phyloP scores from a whole-genome alignment of 805 yeast genomes.

The Starmera quercuum region DNA sequence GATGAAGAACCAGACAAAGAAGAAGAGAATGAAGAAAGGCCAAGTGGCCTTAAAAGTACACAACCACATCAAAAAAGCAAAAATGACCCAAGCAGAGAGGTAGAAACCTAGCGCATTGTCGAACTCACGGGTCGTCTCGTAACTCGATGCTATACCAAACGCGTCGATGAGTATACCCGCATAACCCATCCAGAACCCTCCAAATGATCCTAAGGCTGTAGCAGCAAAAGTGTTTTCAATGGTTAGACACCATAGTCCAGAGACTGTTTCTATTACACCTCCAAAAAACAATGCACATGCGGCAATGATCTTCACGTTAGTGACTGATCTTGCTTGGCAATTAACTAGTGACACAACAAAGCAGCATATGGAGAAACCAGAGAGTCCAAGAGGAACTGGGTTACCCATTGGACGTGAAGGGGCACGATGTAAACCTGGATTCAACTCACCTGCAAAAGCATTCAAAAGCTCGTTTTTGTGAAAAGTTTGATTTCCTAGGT shows the following conservation, averaged over 20 bases:
- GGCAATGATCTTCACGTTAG: conserved; percentile 51
- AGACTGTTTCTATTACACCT: conserved; percentile 61
- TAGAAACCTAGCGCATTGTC: conserved; percentile 50
- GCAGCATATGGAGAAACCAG: conserved; percentile 51
- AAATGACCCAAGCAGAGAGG: conserved; percentile 56
- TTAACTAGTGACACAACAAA: conserved; percentile 59
- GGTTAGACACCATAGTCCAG: conserved; percentile 74
- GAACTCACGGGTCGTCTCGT: conserved; percentile 36
- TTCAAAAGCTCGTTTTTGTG: conserved; percentile 46
- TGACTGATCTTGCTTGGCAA: conserved; percentile 61
- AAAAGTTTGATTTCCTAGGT: conserved; percentile 33
- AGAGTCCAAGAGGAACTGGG: conserved; percentile 70
- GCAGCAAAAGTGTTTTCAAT: conserved; percentile 73
- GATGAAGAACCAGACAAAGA: conserved; percentile 47
- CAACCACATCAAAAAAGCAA: conserved; percentile 49
- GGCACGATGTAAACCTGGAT: conserved; percentile 36
- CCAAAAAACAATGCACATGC: conserved; percentile 67
- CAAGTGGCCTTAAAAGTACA: conserved; percentile 54
- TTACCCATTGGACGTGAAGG: conserved; percentile 53
- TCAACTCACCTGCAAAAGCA: conserved; percentile 56
- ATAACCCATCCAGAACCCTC: conserved; percentile 74
- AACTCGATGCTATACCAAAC: conserved; percentile 46
- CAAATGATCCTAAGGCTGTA: conserved; percentile 39
- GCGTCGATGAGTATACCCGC: conserved; percentile 56
- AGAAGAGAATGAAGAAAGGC: conserved; percentile 49